phyloP scores from a whole-genome alignment of 768 basidiomycete species.

The Pisolithus orientalis region DNA sequence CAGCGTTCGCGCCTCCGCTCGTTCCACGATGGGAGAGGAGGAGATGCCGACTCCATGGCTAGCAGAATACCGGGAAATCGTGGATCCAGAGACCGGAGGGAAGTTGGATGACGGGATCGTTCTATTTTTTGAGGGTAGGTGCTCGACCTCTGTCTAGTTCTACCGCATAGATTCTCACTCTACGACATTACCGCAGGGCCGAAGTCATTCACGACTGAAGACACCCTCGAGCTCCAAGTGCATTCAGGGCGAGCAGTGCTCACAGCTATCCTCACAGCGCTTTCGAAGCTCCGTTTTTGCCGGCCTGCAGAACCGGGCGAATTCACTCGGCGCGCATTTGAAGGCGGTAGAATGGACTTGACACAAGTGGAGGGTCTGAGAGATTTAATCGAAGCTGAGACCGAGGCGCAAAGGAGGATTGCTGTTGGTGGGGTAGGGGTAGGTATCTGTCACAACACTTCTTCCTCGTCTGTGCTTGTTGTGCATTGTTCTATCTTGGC shows the following conservation, averaged over 20 bases:
- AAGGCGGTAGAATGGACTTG: slow-evolving; percentile 75
- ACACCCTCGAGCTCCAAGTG: slow-evolving; percentile 77
- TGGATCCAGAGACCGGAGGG: slow-evolving; percentile 55
- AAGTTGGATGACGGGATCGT: slow-evolving; percentile 75
- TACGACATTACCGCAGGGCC: slow-evolving; percentile 41
- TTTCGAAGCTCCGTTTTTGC: slow-evolving; percentile 55
- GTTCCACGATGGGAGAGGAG: background rate
- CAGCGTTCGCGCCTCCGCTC: slow-evolving; percentile 9
- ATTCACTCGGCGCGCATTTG: slow-evolving; percentile 81
- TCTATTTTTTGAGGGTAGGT: slow-evolving; percentile 73
- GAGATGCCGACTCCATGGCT: slow-evolving; percentile 51
- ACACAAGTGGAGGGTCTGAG: slow-evolving; percentile 86
- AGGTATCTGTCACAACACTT: slow-evolving; percentile 18
- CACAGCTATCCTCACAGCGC: slow-evolving; percentile 57
- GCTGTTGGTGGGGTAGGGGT: slow-evolving; percentile 69
- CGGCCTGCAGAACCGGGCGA: slow-evolving; percentile 84
- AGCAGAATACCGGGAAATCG: slow-evolving; percentile 62
- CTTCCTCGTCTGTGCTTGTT: background rate
- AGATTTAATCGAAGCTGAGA: slow-evolving; percentile 86
- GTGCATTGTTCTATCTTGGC: background rate
- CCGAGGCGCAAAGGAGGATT: slow-evolving; percentile 70
- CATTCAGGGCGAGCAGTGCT: slow-evolving; percentile 85
- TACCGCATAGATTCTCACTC: background rate
- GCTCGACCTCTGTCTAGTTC: background rate
- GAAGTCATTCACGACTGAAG: slow-evolving; percentile 78